Evolutionary conservation across 768 basidiomycete species (phyloP).

Genomic region (Jaapia argillacea): DNA sequence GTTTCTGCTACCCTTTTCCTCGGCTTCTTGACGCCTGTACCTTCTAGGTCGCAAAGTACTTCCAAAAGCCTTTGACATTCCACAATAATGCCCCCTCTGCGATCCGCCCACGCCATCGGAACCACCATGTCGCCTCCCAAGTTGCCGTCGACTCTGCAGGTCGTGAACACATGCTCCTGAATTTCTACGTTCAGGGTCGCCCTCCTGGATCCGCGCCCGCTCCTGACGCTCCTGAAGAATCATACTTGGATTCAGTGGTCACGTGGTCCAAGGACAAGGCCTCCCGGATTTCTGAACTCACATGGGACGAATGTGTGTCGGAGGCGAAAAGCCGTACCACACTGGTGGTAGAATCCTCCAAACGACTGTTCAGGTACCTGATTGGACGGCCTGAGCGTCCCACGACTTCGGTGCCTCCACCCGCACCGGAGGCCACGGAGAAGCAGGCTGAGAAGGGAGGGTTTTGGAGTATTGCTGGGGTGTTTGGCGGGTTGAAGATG

Average conservation of each 20-base stretch:
- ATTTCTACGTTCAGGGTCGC: conserved; percentile 68
- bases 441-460: conserved; percentile 22
- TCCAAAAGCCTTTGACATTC: conserved; percentile 60
- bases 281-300: conserved; percentile 35
- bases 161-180: conserved; percentile 75
- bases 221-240: conserved; percentile 20
- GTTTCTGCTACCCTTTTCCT: background rate
- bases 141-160: conserved; percentile 64
- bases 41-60: conserved; percentile 54
- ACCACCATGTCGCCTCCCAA: conserved; percentile 73
- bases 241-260: conserved; percentile 32
- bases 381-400: conserved; percentile 47
- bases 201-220: conserved; percentile 26
- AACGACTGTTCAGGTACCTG: conserved; percentile 59
- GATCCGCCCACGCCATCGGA: conserved; percentile 69
- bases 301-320: conserved; percentile 41
- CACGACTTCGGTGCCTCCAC: conserved; percentile 19
- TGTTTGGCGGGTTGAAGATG: conserved; percentile 57
- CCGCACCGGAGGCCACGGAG: conserved; percentile 19
- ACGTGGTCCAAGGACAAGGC: conserved; percentile 33
- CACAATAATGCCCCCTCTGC: conserved; percentile 78
- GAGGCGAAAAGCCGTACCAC: conserved; percentile 34
- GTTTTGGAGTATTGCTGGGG: conserved; percentile 50
- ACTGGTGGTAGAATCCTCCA: conserved; percentile 36
- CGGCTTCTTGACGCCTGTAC: conserved; percentile 1